phyloP scores from a whole-genome alignment of 139 green algal genomes.

The Coelastrella sp. region DNA sequence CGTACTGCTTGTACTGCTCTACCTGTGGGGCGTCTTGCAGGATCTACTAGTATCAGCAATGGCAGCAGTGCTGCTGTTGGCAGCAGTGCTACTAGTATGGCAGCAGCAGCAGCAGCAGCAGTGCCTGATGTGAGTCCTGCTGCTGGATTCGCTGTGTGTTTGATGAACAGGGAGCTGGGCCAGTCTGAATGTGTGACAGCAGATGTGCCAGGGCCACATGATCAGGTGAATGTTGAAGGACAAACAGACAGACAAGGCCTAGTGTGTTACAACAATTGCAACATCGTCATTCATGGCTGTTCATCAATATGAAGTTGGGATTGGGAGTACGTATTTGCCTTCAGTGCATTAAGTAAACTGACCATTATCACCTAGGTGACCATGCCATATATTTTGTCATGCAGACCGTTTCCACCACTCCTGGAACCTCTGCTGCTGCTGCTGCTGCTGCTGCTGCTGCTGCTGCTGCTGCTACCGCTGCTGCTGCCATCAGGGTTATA shows the following conservation, averaged over 20 bases:
- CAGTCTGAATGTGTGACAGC: slow-evolving; percentile 17
- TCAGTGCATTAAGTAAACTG: too few relatives aligned
- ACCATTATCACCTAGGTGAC: too few relatives aligned
- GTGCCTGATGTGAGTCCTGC: background rate
- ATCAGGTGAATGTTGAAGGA: background rate
- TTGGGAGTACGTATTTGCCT: too few relatives aligned
- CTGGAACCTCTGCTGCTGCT: background rate
- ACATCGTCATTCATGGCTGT: too few relatives aligned
- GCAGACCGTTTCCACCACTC: too few relatives aligned
- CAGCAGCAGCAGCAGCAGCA: background rate
- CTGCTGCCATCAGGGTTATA: background rate
- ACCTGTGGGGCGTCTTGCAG: background rate
- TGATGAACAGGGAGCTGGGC: background rate
- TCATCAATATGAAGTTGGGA: too few relatives aligned
- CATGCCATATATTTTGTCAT: too few relatives aligned
- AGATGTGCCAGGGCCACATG: background rate
- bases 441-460: too few relatives aligned
- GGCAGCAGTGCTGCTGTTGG: background rate
- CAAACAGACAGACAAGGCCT: too few relatives aligned
- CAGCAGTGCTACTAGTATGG: too few relatives aligned
- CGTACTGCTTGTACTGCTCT: background rate
- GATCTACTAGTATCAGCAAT: background rate
- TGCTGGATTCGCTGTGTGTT: slow-evolving; percentile 9
- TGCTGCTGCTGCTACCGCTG: too few relatives aligned
- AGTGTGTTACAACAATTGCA: too few relatives aligned